Evolutionary conservation across 2,329 filamentous ascomycete genomes (phyloP).

Genomic region (Microsporum canis): DNA sequence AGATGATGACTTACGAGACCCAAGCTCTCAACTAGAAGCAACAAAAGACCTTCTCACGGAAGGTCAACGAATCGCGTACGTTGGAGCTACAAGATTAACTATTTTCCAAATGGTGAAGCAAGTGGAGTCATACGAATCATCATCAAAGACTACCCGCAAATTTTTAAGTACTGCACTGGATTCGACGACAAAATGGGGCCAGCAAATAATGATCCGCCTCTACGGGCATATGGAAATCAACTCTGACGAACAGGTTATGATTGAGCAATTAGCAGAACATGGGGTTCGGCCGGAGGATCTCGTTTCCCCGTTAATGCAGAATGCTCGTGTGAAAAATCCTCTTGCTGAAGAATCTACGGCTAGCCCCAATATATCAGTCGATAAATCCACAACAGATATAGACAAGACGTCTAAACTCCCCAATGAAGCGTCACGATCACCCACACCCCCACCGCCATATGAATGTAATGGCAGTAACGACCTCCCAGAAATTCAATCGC

Average conservation of each 20-base stretch:
- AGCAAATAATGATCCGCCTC: constrained; percentile 93
- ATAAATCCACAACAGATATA: not conserved
- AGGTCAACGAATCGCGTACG: constrained; percentile 90
- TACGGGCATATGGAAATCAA: constrained; percentile 97
- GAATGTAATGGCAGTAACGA: constrained; percentile 55
- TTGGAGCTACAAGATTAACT: constrained; percentile 73
- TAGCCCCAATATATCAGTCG: not conserved
- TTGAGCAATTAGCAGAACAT: constrained; percentile 88
- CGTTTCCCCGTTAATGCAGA: constrained; percentile 77
- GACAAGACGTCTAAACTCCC: constrained; percentile 24
- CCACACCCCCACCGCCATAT: constrained; percentile 44
- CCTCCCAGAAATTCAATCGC: constrained; percentile 66
- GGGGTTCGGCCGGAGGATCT: constrained; percentile 77
- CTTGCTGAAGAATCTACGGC: constrained; percentile 47
- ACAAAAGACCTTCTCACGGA: constrained; percentile 94
- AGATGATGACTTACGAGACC: constrained; percentile 75
- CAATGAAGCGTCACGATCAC: constrained; percentile 32
- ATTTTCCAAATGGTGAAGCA: constrained; percentile 67
- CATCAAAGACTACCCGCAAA: constrained; percentile 59
- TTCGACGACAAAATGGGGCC: constrained; percentile 85
- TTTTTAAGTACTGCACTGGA: constrained; percentile 58
- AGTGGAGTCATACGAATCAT: constrained; percentile 47
- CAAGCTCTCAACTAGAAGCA: constrained; percentile 80
- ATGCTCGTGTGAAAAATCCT: constrained; percentile 85
- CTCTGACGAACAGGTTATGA: constrained; percentile 85